phyloP scores from a whole-genome alignment of 768 basidiomycete genomes.

The Nevesoporus exiguus region DNA sequence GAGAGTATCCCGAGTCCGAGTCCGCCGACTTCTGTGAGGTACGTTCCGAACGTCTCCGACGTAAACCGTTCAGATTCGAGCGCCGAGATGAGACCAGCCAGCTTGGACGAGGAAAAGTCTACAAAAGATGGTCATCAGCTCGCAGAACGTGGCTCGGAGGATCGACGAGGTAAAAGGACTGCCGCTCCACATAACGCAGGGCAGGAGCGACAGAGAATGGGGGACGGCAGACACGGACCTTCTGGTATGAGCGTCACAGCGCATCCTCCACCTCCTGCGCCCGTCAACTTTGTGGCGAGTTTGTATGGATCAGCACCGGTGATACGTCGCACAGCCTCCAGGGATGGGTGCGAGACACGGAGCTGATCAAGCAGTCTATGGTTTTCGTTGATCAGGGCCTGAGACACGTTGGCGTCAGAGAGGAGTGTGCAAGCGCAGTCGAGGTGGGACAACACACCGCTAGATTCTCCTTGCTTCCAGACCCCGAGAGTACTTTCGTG shows the following conservation, averaged over 20 bases:
- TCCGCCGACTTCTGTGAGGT: slow-evolving; percentile 92
- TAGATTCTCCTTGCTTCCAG: slow-evolving; percentile 11
- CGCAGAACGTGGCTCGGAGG: no score
- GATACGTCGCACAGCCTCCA: slow-evolving; percentile 78
- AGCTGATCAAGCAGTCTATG: slow-evolving; percentile 80
- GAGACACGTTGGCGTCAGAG: slow-evolving; percentile 1
- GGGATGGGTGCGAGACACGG: slow-evolving; percentile 85
- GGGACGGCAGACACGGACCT: slow-evolving; percentile 47
- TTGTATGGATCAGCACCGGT: slow-evolving; percentile 61
- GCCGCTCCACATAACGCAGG: neutral
- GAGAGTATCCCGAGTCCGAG: slow-evolving; percentile 86
- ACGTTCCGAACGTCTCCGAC: slow-evolving; percentile 41
- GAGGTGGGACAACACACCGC: slow-evolving; percentile 49
- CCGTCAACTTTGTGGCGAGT: slow-evolving; percentile 91
- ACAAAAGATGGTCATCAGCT: slow-evolving; percentile 1
- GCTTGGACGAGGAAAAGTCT: slow-evolving; percentile 67
- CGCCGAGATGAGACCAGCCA: slow-evolving; percentile 55
- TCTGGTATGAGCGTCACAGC: slow-evolving; percentile 94
- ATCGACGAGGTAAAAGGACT: neutral
- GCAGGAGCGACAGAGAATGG: neutral
- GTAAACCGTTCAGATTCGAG: slow-evolving; percentile 40
- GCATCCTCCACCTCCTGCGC: slow-evolving; percentile 98
- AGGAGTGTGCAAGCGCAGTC: neutral
- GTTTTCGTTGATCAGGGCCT: slow-evolving; percentile 88
- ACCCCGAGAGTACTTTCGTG: slow-evolving; percentile 63